Evolutionary conservation across 2,329 filamentous ascomycete genomes (phyloP).

Genomic region (Cordyceps pruinosa): DNA sequence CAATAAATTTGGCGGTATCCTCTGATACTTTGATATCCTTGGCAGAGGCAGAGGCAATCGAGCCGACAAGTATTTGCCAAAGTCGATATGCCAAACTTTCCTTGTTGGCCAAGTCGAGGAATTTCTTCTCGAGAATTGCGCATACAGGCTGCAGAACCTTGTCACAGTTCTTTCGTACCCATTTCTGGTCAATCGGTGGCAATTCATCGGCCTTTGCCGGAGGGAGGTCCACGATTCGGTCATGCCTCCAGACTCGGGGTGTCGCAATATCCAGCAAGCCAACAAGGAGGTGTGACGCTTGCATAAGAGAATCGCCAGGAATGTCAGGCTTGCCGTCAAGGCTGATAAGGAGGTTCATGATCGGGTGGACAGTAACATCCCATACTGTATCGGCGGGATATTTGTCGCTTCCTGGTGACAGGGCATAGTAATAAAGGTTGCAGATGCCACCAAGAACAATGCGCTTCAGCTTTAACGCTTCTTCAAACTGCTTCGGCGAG

Average conservation of each 20-base stretch:
- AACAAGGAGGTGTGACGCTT: constrained; percentile 62
- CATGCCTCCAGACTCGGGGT: constrained; percentile 63
- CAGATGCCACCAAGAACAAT: constrained; percentile 63
- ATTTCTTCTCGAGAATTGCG: constrained; percentile 53
- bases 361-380: constrained; percentile 63
- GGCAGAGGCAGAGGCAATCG: constrained; percentile 59
- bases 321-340: constrained; percentile 28
- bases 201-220: constrained; percentile 64
- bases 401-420: constrained; percentile 61
- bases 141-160: constrained; percentile 57
- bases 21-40: constrained; percentile 87
- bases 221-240: constrained; percentile 56
- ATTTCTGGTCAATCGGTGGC: constrained; percentile 77
- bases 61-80: constrained; percentile 55
- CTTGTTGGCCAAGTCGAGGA: constrained; percentile 54
- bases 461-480: constrained; percentile 41
- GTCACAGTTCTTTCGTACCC: constrained; percentile 67
- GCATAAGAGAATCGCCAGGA: constrained; percentile 45
- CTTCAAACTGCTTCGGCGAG: constrained; percentile 48
- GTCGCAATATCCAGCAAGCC: constrained; percentile 59
- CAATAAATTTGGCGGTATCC: constrained; percentile 75
- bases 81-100: constrained; percentile 47
- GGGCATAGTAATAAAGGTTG: constrained; percentile 75
- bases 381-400: constrained; percentile 70
- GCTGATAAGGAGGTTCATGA: constrained; percentile 52